Conservation (phyloP, 1,139 yeast genomes). For the Taiozyma onychis region DNA sequence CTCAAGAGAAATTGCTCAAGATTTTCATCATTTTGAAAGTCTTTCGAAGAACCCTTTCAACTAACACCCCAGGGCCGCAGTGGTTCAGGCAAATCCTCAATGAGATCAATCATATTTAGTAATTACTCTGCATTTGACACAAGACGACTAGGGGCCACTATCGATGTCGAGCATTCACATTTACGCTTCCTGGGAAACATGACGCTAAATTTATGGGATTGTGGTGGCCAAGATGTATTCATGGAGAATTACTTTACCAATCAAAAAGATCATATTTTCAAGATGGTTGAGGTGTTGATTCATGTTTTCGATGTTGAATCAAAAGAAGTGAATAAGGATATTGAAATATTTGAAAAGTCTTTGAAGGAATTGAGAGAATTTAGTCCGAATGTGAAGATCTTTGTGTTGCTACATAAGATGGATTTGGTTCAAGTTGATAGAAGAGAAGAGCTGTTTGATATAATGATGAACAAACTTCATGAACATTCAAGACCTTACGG, state of each 20-base stretch:
- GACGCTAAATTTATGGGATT: constrained; percentile 96
- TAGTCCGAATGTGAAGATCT: constrained; percentile 88
- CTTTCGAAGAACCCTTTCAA: not conserved
- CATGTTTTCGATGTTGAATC: constrained; percentile 96
- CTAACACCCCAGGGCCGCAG: constrained; percentile 63
- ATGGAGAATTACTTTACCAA: constrained; percentile 90
- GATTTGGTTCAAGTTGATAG: constrained; percentile 88
- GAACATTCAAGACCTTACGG: constrained; percentile 75
- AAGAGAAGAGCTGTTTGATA: constrained; percentile 73
- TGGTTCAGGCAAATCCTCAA: constrained; percentile 95
- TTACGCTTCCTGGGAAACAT: constrained; percentile 87
- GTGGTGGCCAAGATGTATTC: constrained; percentile 97
- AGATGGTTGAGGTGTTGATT: constrained; percentile 94
- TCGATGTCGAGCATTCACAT: constrained; percentile 96
- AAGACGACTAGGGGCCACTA: constrained; percentile 91
- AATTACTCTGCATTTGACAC: constrained; percentile 97
- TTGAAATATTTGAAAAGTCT: constrained; percentile 84
- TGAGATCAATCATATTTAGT: constrained; percentile 93
- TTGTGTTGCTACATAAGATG: constrained; percentile 92
- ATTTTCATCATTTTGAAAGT: not conserved
- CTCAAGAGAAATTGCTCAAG: not conserved
- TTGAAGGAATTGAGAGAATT: constrained; percentile 76
- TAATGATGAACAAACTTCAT: constrained; percentile 79
- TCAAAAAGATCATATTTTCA: constrained; percentile 86
- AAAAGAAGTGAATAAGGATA: constrained; percentile 86